These are phyloP conservation scores for Trichoderma sp. DNA, from an alignment of 2,329 filamentous ascomycete species.

Conservation along the genomic window DNA sequence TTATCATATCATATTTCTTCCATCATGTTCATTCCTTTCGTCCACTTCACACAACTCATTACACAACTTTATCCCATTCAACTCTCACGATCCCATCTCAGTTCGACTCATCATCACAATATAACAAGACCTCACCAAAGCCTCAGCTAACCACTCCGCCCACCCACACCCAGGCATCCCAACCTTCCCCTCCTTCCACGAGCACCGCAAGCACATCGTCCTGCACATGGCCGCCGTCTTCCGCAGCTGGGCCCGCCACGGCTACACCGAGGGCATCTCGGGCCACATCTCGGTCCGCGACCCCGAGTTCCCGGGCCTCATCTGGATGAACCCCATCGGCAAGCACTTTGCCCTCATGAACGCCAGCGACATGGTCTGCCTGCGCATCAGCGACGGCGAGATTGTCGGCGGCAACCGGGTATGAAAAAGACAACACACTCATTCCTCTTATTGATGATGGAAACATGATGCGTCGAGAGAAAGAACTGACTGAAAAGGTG, in stretches of 20 bases:
- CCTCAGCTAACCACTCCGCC: constrained; percentile 1
- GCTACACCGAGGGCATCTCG: constrained; percentile 40
- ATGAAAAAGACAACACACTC: constrained; percentile 9
- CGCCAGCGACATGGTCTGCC: constrained; percentile 68
- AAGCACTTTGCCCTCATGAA: constrained; percentile 68
- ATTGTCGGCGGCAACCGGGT: constrained; percentile 63
- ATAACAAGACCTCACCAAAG: neutral
- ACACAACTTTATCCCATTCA: neutral
- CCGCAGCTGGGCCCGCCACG: constrained; percentile 42
- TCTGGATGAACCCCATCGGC: constrained; percentile 73
- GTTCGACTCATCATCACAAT: too few species aligned
- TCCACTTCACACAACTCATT: too few species aligned
- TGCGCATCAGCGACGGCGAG: constrained; percentile 59
- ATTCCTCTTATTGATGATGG: too few species aligned
- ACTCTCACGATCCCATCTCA: neutral
- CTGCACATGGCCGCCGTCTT: constrained; percentile 66
- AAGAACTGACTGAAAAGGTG: too few species aligned
- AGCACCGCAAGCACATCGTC: constrained; percentile 63
- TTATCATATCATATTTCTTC: too few species aligned
- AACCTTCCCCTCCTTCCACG: constrained; percentile 44
- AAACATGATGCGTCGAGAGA: too few species aligned
- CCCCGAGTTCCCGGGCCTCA: constrained; percentile 60
- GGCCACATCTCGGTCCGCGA: constrained; percentile 68
- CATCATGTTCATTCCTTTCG: neutral
- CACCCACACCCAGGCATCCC: constrained; percentile 44